Percentiles rank a stretch among this genome's conserved stretches.
Conservation (phyloP, 1,284 basidiomycete genomes). For the Melampsora occidentalis region DNA sequence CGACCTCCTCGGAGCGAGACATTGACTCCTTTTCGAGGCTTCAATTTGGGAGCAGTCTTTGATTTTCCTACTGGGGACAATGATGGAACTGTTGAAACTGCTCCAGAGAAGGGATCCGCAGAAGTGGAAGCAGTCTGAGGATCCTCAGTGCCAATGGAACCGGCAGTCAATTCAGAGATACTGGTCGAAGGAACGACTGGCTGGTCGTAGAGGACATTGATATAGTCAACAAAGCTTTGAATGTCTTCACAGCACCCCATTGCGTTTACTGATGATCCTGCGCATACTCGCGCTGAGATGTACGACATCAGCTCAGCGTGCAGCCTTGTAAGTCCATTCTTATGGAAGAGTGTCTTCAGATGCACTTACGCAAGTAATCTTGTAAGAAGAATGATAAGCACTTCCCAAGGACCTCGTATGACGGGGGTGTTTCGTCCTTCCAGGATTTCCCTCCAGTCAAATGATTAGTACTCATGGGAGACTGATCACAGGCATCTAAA, state of each 20-base stretch:
- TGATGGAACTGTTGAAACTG: neutral
- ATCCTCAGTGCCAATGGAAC: conserved; percentile 1
- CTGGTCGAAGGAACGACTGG: conserved; percentile 10
- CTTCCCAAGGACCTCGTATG: conserved; percentile 19
- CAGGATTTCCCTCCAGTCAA: conserved; percentile 26
- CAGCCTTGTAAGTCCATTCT: too few relatives aligned
- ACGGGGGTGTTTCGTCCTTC: conserved; percentile 17
- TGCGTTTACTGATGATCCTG: neutral
- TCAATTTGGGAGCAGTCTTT: conserved; percentile 37
- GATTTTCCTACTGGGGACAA: conserved; percentile 13
- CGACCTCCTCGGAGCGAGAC: conserved; percentile 35
- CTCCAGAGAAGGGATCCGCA: neutral
- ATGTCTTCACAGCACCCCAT: conserved; percentile 24
- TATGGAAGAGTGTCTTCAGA: neutral
- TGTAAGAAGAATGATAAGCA: conserved; percentile 40
- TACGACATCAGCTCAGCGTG: too few relatives aligned
- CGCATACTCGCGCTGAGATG: neutral
- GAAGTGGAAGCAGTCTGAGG: neutral
- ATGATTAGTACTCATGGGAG: neutral
- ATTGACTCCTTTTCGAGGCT: conserved; percentile 42
- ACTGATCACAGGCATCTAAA: conserved; percentile 40
- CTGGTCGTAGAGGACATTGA: conserved; percentile 27
- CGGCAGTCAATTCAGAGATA: conserved; percentile 21
- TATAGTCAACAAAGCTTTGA: conserved; percentile 31
- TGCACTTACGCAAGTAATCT: conserved; percentile 29